These are phyloP conservation scores for Pichia sp. DNA, from an alignment of 1,139 yeast species.

Conservation along the genomic window DNA sequence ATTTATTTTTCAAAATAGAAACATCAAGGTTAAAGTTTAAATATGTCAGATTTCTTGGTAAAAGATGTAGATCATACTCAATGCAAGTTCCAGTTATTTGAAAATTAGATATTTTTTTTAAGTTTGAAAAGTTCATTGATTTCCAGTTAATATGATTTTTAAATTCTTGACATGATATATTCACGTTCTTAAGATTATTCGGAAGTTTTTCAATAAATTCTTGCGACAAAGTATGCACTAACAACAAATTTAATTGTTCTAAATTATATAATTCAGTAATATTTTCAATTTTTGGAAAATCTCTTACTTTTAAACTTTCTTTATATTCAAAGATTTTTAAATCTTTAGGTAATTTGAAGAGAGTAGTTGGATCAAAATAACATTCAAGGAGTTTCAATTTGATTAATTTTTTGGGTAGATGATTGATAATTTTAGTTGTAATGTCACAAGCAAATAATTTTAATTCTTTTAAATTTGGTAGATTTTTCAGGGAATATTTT, in stretches of 20 bases:
- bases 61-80: slow-evolving; percentile 5
- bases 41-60: slow-evolving; percentile 4
- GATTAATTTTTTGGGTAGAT: slow-evolving; percentile 3
- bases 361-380: neutral
- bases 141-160: slow-evolving; percentile 5
- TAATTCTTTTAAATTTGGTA: slow-evolving; percentile 1
- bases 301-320: neutral
- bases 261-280: neutral
- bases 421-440: slow-evolving; percentile 1
- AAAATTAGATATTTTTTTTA: slow-evolving; percentile 2
- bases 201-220: slow-evolving; percentile 2
- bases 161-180: neutral
- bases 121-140: slow-evolving; percentile 3
- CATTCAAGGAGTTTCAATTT: slow-evolving; percentile 8
- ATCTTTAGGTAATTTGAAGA: slow-evolving; percentile 1
- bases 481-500: slow-evolving; percentile 4
- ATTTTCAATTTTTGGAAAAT: slow-evolving; percentile 6
- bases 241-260: neutral
- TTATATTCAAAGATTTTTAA: slow-evolving; percentile 4
- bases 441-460: slow-evolving; percentile 9
- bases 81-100: slow-evolving; percentile 2
- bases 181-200: neutral
- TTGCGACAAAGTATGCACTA: neutral
- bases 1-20: neutral
- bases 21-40: slow-evolving; percentile 4